Conservation (phyloP, 2,329 filamentous ascomycete genomes). For the Aspergillus awamori region DNA sequence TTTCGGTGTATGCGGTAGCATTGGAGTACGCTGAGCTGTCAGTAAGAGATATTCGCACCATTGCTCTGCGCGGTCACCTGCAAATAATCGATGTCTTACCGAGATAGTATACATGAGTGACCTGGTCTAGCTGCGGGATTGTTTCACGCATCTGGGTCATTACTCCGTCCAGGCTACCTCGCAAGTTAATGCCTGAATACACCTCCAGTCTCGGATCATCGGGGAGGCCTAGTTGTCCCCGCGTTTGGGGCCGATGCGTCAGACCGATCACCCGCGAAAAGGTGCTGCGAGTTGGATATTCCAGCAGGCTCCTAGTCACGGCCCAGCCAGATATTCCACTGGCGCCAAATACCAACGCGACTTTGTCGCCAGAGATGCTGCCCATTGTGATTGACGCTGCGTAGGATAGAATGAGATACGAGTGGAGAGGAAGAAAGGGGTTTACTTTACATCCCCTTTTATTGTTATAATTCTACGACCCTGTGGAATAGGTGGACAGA, state of each 20-base stretch:
- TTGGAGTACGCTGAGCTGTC: conserved; percentile 22
- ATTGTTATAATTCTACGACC: no score
- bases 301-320: conserved; percentile 26
- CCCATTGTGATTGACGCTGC: background rate
- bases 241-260: conserved; percentile 25
- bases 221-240: conserved; percentile 23
- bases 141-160: conserved; percentile 38
- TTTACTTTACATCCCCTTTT: no score
- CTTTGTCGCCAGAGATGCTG: conserved; percentile 17
- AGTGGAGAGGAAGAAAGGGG: background rate
- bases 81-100: conserved; percentile 26
- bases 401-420: background rate
- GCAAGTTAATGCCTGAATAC: conserved; percentile 30
- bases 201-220: conserved; percentile 22
- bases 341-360: conserved; percentile 34
- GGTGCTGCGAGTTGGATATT: conserved; percentile 31
- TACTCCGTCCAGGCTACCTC: conserved; percentile 32
- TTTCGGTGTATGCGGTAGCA: conserved; percentile 40
- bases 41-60: background rate
- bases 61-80: background rate
- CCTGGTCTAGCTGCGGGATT: conserved; percentile 40
- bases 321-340: conserved; percentile 38
- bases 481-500: no score
- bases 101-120: conserved; percentile 51
- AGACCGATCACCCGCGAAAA: conserved; percentile 32